Conservation (phyloP, 768 basidiomycete species). For the Guyanaporus albipodus region DNA sequence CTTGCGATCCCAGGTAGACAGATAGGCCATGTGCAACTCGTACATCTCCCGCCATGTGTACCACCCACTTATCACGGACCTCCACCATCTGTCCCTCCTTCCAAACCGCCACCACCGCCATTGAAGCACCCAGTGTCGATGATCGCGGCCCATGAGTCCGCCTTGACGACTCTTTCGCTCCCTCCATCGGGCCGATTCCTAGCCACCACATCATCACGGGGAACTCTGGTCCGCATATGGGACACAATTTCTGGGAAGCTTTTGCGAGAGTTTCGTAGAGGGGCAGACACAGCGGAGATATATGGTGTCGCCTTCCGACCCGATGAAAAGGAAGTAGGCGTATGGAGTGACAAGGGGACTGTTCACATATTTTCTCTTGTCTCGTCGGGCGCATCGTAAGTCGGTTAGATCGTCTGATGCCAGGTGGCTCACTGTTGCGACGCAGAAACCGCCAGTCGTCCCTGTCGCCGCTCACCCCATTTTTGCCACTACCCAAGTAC, state of each 20-base stretch:
- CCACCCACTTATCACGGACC: slow-evolving; percentile 55
- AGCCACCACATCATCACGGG: slow-evolving; percentile 79
- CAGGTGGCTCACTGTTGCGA: slow-evolving; percentile 3
- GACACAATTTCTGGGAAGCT: slow-evolving; percentile 70
- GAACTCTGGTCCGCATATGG: slow-evolving; percentile 88
- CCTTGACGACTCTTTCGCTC: slow-evolving; percentile 72
- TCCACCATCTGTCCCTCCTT: slow-evolving; percentile 47
- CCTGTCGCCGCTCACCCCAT: slow-evolving; percentile 74
- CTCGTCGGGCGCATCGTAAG: slow-evolving; percentile 63
- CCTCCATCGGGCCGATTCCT: slow-evolving; percentile 76
- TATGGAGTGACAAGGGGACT: slow-evolving; percentile 95
- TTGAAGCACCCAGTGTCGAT: slow-evolving; percentile 71
- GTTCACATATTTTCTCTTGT: slow-evolving; percentile 83
- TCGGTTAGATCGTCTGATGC: slow-evolving; percentile 15
- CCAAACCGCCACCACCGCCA: slow-evolving; percentile 52
- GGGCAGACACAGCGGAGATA: slow-evolving; percentile 86
- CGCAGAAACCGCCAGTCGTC: slow-evolving; percentile 80
- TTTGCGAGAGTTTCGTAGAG: slow-evolving; percentile 76
- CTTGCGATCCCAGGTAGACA: slow-evolving; percentile 83
- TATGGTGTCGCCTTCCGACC: slow-evolving; percentile 86
- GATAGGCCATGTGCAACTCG: slow-evolving; percentile 81
- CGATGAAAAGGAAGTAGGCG: slow-evolving; percentile 82
- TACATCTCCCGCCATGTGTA: slow-evolving; percentile 79
- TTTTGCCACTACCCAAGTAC: slow-evolving; percentile 81
- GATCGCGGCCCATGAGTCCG: slow-evolving; percentile 78